Base-by-base conservation (phyloP, 306 rosid species). In the Rubus parviflorus region DNA sequence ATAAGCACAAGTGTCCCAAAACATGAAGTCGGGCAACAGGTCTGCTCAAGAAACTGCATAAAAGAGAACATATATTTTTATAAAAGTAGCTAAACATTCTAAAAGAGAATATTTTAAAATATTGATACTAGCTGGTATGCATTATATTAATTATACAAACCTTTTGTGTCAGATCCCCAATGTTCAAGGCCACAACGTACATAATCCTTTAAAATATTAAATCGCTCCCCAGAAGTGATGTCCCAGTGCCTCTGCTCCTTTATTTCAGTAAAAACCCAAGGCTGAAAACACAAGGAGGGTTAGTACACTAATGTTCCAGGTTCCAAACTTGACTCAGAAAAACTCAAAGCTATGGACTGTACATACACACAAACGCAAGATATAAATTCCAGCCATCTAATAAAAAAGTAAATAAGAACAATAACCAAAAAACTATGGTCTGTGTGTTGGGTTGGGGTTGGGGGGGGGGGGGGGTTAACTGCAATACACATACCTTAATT, bases 181-280 rank as follows among this genome's bases (percentile, higher is more conserved):
- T 92, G 97, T 69, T 92, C 83, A 67, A 95, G 98, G 63, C 98
- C 98, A 85, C 87, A 87, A 57, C 75, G 87, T 62, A 83, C 97
- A 83, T 88, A 95, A 76, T 95, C 86, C 78, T 87, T 95, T 77
- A 92, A 75, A 84, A 92, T 86, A 79, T 88, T 86, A 61, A 95
- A 77, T 15, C 98, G 89, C 86, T 92, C 98, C 56, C 88, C 91
- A 45, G 98, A 92, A 76, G 92, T 95, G 23, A 95, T 92, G 79
- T 95, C 98, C 98, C 97, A 95, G 85, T 95, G 88, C 81, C 92
- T 87, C 81, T 92, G 97, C 81, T 95, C 98, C 87, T 92, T 95
- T 71, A 95, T 95, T 87, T 95, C 97, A 0, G 97, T 92, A 81
- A 95, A 89, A 75, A 90, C 61, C 98, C 97, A 92, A 81, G 98